Evolutionary conservation across 129 eudicot species (phyloP).

Genomic region (Flaveria ramosissima): DNA sequence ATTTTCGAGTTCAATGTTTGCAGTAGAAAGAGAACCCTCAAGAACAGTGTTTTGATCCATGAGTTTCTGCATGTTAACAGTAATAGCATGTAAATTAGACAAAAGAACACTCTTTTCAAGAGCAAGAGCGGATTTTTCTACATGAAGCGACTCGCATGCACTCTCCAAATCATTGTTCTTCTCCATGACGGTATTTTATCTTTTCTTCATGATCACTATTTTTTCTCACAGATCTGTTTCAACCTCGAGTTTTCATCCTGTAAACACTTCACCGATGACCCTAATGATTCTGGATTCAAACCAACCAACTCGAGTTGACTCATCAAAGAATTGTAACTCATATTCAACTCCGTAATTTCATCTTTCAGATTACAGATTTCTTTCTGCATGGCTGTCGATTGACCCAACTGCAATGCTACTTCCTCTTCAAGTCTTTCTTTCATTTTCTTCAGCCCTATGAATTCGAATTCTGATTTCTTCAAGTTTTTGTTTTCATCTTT

Average conservation of each 20-base stretch:
- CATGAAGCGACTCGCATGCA: constrained; percentile 52
- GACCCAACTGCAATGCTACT: constrained; percentile 58
- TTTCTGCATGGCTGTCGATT: constrained; percentile 52
- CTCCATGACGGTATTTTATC: constrained; percentile 49
- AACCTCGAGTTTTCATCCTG: constrained; percentile 66
- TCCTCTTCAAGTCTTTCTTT: constrained; percentile 81
- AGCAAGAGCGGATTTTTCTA: constrained; percentile 64
- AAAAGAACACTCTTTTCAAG: constrained; percentile 70
- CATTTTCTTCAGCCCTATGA: constrained; percentile 55
- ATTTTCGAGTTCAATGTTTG: constrained; percentile 68
- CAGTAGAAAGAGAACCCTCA: constrained; percentile 56
- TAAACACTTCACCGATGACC: constrained; percentile 45
- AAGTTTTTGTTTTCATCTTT: constrained; percentile 56
- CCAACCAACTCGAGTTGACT: constrained; percentile 70
- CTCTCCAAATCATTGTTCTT: constrained; percentile 55
- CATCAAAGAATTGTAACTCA: constrained; percentile 52
- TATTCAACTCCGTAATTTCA: constrained; percentile 57
- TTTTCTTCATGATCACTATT: constrained; percentile 51
- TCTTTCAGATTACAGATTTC: constrained; percentile 58
- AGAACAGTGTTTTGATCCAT: constrained; percentile 59
- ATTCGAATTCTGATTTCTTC: constrained; percentile 53
- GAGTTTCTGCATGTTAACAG: constrained; percentile 71
- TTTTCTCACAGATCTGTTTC: constrained; percentile 48
- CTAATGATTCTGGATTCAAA: constrained; percentile 56
- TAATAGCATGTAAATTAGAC: constrained; percentile 70